Evolutionary conservation across 2,329 filamentous ascomycete genomes (phyloP), one percentile per base, ranked within the genome.

Genomic region (Pestalotiopsis sp.): DNA sequence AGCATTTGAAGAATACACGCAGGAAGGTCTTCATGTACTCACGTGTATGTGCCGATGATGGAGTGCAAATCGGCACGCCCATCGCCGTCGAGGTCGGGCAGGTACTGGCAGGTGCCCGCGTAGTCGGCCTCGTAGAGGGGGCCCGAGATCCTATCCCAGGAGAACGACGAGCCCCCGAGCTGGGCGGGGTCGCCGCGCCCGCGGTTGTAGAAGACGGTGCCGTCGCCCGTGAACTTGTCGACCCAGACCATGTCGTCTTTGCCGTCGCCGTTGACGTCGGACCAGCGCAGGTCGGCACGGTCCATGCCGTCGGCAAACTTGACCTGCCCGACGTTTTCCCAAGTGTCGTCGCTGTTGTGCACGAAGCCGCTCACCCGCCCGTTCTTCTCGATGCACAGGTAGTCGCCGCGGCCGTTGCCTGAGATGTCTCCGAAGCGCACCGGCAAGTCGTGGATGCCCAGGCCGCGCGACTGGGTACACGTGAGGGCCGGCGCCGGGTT

Each of bases 191-290:
- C 23, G 11, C 57, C 57, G 41, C 4, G 67, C 6, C 78, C 77
- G 2, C 62, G 64, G 72, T 81, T 81, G 57, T 76, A 75, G 74
- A 74, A 82, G 4, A 79, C 75, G 1, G 36, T 66, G 1, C 72
- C 75, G 31, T 79, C 73, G 9, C 79, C 78, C 6, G 71, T 77
- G 72, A 78, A 79, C 71, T 81, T 80, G 65, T 83, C 74, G 25
- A 77, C 69, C 73, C 73, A 78, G 27, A 81, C 66, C 25, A 81
- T 69, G 70, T 83, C 81, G 20, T 74, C 77, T 6, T 62, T 70
- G 17, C 79, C 78, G 57, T 81, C 78, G 13, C 80, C 79, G 65
- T 83, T 79, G 25, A 82, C 77, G 70, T 83, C 82, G 4, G 77
- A 78, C 49, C 73, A 84, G 9, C 76, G 75, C 12, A 80, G 65